phyloP scores from a whole-genome alignment of 306 rosid genomes.

The Fagus crenata region DNA sequence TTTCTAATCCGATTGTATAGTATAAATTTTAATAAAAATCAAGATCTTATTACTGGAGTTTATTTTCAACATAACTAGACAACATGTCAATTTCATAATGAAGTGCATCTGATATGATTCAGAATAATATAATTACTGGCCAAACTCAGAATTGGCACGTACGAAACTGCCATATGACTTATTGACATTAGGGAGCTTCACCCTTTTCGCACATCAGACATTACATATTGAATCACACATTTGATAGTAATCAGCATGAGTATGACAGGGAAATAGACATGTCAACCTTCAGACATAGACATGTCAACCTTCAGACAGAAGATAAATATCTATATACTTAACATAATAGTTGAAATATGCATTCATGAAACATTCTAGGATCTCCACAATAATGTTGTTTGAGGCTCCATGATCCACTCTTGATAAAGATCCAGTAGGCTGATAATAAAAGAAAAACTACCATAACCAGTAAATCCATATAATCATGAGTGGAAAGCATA shows the following conservation, averaged over 20 bases:
- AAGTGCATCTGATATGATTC: not conserved
- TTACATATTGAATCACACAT: slow-evolving; percentile 15
- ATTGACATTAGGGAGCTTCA: slow-evolving; percentile 20
- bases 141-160: not conserved
- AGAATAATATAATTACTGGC: not conserved
- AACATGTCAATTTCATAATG: slow-evolving; percentile 6
- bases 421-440: slow-evolving; percentile 48
- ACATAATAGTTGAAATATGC: slow-evolving; percentile 15
- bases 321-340: slow-evolving; percentile 18
- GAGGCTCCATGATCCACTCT: slow-evolving; percentile 22
- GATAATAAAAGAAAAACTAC: slow-evolving; percentile 48
- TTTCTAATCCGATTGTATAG: not conserved
- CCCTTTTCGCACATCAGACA: slow-evolving; percentile 4
- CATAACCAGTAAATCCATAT: slow-evolving; percentile 48
- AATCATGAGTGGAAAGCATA: slow-evolving; percentile 19
- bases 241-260: slow-evolving; percentile 24
- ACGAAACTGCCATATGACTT: not conserved
- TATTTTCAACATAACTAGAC: not conserved
- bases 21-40: not conserved
- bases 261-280: slow-evolving; percentile 32
- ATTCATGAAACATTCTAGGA: slow-evolving; percentile 26
- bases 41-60: not conserved
- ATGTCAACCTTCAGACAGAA: slow-evolving; percentile 21
- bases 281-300: slow-evolving; percentile 30
- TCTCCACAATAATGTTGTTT: slow-evolving; percentile 25